These are phyloP conservation scores for Erysimum cheiranthoides DNA, from an alignment of 345 rosid genomes.

Conservation along the genomic window DNA sequence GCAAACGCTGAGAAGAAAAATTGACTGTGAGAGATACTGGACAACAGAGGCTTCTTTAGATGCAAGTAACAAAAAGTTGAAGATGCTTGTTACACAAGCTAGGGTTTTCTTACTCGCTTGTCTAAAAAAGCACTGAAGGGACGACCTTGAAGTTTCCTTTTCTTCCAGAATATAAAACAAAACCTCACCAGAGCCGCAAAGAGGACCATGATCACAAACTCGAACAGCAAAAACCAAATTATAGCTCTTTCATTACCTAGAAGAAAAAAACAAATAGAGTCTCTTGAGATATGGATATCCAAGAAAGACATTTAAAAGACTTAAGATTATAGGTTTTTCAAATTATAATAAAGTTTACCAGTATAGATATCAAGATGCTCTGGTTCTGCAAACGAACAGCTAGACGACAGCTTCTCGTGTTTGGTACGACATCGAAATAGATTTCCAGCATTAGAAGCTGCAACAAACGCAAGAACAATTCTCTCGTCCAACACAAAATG, in stretches of 20 bases:
- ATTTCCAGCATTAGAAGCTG: constrained; percentile 76
- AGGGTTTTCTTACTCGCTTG: constrained; percentile 64
- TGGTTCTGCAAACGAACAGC: constrained; percentile 66
- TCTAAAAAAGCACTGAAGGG: constrained; percentile 68
- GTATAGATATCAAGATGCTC: constrained; percentile 53
- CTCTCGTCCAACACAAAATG: constrained; percentile 73
- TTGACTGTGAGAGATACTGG: background rate
- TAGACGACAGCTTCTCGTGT: constrained; percentile 64
- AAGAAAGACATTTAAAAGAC: background rate
- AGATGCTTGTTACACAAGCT: constrained; percentile 12
- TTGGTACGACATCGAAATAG: constrained; percentile 61
- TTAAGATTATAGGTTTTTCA: background rate
- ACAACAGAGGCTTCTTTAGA: constrained; percentile 17
- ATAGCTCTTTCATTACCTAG: constrained; percentile 63
- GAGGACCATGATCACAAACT: constrained; percentile 61
- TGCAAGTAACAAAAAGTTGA: background rate
- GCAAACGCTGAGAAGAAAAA: constrained; percentile 56
- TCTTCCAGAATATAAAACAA: constrained; percentile 87
- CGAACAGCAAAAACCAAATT: constrained; percentile 67
- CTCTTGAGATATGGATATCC: background rate
- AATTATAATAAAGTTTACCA: constrained; percentile 44
- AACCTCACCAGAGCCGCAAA: constrained; percentile 69
- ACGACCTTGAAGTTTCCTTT: constrained; percentile 72
- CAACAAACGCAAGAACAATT: constrained; percentile 71
- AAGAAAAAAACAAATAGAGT: background rate